Conservation (phyloP, 495 filamentous ascomycete species). For the Antarctomyces pellizariae region DNA sequence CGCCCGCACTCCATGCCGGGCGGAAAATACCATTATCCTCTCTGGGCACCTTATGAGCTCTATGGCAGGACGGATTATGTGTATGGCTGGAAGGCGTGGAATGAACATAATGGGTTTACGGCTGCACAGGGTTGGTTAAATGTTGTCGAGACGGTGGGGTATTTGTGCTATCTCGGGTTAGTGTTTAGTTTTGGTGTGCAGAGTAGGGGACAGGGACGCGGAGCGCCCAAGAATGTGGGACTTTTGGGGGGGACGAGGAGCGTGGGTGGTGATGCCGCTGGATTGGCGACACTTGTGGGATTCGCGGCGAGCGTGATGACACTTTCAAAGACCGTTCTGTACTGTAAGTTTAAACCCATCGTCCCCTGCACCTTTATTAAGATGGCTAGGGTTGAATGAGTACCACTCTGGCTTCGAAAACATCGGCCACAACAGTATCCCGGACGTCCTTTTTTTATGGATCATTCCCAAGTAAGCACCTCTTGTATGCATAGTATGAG, state of each 20-base stretch:
- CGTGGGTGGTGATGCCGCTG: constrained; percentile 34
- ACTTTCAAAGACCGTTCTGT: constrained; percentile 66
- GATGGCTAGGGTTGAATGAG: constrained; percentile 44
- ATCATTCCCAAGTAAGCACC: constrained; percentile 56
- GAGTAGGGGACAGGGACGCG: constrained; percentile 14
- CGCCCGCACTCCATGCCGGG: constrained; percentile 72
- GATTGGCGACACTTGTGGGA: constrained; percentile 37
- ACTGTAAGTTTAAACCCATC: constrained; percentile 32
- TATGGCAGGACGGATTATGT: constrained; percentile 65
- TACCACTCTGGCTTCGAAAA: constrained; percentile 53
- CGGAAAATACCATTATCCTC: constrained; percentile 43
- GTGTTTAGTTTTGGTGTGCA: constrained; percentile 27
- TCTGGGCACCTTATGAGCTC: constrained; percentile 62
- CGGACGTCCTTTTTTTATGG: constrained; percentile 39
- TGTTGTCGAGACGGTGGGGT: constrained; percentile 43
- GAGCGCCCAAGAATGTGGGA: constrained; percentile 17
- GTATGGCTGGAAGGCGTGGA: constrained; percentile 61
- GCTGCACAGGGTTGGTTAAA: constrained; percentile 56
- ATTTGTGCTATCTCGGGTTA: constrained; percentile 42
- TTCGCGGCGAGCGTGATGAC: constrained; percentile 59
- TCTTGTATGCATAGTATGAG: not conserved
- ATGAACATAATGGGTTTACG: constrained; percentile 54
- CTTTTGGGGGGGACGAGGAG: constrained; percentile 24
- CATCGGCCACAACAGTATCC: constrained; percentile 47
- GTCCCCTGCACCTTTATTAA: not conserved